phyloP scores from a whole-genome alignment of 2,329 filamentous ascomycete species.

The Cercospora citrullina region DNA sequence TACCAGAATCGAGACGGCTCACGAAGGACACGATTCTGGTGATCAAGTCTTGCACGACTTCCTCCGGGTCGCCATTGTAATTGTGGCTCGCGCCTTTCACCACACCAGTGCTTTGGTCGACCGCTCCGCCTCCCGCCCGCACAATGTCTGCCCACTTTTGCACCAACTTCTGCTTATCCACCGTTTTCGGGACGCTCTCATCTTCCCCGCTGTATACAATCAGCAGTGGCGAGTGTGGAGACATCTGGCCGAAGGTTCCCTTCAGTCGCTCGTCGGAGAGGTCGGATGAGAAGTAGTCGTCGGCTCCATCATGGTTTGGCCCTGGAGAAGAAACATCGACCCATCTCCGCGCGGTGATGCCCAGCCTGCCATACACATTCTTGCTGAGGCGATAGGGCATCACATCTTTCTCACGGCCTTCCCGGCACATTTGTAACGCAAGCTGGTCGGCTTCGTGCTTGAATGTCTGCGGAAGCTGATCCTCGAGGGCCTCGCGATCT shows the following conservation, averaged over 20 bases:
- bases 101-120: constrained; percentile 53
- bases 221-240: constrained; percentile 55
- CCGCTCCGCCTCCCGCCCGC: constrained; percentile 45
- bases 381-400: constrained; percentile 48
- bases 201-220: constrained; percentile 67
- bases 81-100: constrained; percentile 55
- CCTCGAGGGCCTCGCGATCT: constrained; percentile 66
- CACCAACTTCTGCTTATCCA: constrained; percentile 62
- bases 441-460: constrained; percentile 45
- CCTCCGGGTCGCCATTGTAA: constrained; percentile 49
- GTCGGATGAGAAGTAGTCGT: constrained; percentile 87
- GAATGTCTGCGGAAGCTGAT: constrained; percentile 47
- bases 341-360: constrained; percentile 60
- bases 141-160: constrained; percentile 56
- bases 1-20: constrained; percentile 19
- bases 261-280: constrained; percentile 59
- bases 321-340: constrained; percentile 58
- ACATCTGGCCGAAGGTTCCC: constrained; percentile 65
- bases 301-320: constrained; percentile 63
- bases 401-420: constrained; percentile 51
- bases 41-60: constrained; percentile 52
- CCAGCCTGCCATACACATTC: constrained; percentile 38
- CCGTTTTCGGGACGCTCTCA: constrained; percentile 59
- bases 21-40: constrained; percentile 53
- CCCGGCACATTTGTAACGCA: constrained; percentile 53